Percentiles rank a stretch among this genome's conserved stretches.
Evolutionary conservation across 495 filamentous ascomycete genomes (phyloP).

Genomic region (Xylaria longipes): DNA sequence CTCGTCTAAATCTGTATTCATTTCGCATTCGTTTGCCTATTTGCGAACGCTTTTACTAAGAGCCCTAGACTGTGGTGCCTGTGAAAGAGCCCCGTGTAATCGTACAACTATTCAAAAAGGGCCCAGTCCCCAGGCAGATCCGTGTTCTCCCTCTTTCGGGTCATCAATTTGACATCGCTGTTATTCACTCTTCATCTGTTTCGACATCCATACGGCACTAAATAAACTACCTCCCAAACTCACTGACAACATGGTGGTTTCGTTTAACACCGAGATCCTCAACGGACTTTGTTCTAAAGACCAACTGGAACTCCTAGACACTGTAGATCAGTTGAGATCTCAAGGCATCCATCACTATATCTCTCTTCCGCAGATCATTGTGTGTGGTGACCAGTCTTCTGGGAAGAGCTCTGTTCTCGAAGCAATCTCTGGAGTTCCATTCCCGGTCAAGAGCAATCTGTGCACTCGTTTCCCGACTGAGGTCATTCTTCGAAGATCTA

Average conservation of each 20-base stretch:
- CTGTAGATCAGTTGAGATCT: slow-evolving; percentile 60
- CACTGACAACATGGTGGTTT: slow-evolving; percentile 14
- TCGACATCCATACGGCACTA: not conserved
- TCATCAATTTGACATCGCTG: not conserved
- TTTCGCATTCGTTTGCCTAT: not conserved
- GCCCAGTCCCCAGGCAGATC: not conserved
- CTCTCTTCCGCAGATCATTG: slow-evolving; percentile 66
- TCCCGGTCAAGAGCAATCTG: slow-evolving; percentile 58
- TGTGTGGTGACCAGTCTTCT: slow-evolving; percentile 68
- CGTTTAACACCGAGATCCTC: slow-evolving; percentile 24
- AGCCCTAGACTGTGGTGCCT: not conserved
- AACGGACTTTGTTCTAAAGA: slow-evolving; percentile 38
- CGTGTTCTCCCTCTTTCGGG: not conserved
- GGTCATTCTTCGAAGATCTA: slow-evolving; percentile 56
- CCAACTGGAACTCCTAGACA: slow-evolving; percentile 58
- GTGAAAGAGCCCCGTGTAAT: not conserved
- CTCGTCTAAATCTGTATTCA: not conserved
- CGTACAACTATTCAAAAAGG: not conserved
- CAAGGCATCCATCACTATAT: slow-evolving; percentile 61
- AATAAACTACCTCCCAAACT: not conserved
- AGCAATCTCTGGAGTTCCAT: slow-evolving; percentile 67
- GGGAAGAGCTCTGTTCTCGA: slow-evolving; percentile 75
- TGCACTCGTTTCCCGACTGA: slow-evolving; percentile 73
- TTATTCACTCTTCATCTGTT: not conserved
- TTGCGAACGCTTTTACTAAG: not conserved